Base-by-base conservation (phyloP, 306 rosid species). In the Aeschynomene evenia region DNA sequence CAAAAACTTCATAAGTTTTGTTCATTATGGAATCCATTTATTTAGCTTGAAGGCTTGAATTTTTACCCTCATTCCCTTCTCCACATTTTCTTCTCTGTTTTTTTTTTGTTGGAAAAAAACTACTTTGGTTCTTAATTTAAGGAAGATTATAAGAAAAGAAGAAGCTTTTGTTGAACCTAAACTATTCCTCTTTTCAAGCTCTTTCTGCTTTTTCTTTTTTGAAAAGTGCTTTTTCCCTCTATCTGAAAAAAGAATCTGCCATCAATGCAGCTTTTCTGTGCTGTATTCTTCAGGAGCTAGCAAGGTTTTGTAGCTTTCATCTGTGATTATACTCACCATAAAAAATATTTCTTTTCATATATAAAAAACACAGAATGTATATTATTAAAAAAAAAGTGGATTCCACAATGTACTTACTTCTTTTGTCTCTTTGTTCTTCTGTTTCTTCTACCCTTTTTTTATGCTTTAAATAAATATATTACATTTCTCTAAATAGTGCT, bases 231-330 rank as follows among this genome's bases (percentile, higher is more conserved):
- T 73, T 72, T 49, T 79, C 1, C 71, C 29, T 39, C 18, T 21
- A 40, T 55, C 51, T 66, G 77, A 28, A 31, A 24, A 56, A 71
- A 77, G 68, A 65, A 65, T 15, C 66, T 52, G 61, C 31, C 75
- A 76, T 5, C 39, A 33, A 49, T 48, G 75, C 12, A n/a, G 33
- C 76, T 80, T 69, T 63, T 77, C 63, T 71, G 39, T 53, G 34
- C 49, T 73, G 66, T 69, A 74, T 77, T n/a, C n/a, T 43, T 60
- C 64, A 71, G 78, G 73, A 68, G 86, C 76, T 85, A n/a, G 75
- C 82, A 78, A 81, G 23, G 52, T 24, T 72, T 83, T 34, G 77
- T 78, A 84, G 81, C 81, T 80, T 82, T 91, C 75, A 31, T 50
- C 8, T 60, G 26, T 43, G 3, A 51, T 31, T n/a, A 21, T 45